phyloP scores from a whole-genome alignment of 2,329 filamentous ascomycete species.

The Paracamarosporium sp. region DNA sequence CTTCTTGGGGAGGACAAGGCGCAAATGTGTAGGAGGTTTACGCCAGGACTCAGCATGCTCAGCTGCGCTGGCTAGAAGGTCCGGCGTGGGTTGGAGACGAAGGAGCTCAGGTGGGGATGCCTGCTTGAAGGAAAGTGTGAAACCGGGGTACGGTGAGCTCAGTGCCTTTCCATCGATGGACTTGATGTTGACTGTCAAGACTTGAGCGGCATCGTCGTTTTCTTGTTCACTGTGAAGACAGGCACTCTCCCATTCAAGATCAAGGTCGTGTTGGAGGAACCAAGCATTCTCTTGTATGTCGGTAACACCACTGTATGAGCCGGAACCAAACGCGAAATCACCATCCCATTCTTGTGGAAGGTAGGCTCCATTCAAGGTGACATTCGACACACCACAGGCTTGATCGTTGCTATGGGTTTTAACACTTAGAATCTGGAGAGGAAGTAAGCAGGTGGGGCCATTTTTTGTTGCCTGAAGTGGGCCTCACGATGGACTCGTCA shows the following conservation, averaged over 20 bases:
- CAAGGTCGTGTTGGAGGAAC: constrained; percentile 43
- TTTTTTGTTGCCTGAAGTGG: constrained; percentile 41
- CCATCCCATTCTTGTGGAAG: constrained; percentile 48
- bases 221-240: constrained; percentile 44
- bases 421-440: constrained; percentile 50
- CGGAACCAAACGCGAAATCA: constrained; percentile 44
- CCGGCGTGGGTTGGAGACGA: constrained; percentile 40
- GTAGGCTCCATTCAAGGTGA: constrained; percentile 50
- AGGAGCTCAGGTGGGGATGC: constrained; percentile 45
- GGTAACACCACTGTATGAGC: constrained; percentile 37
- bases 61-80: constrained; percentile 34
- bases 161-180: constrained; percentile 44
- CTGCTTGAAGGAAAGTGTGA: constrained; percentile 50
- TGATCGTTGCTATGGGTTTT: constrained; percentile 46
- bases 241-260: constrained; percentile 47
- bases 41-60: constrained; percentile 45
- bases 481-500: constrained; percentile 51
- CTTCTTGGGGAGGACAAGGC: constrained; percentile 28
- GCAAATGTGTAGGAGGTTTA: constrained; percentile 42
- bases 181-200: constrained; percentile 49
- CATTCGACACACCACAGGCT: constrained; percentile 48
- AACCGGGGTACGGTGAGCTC: constrained; percentile 37
- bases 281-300: constrained; percentile 41
- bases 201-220: constrained; percentile 40
- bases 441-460: constrained; percentile 32